phyloP scores from a whole-genome alignment of 2,329 filamentous ascomycete species.

The Penicillium sp. region DNA sequence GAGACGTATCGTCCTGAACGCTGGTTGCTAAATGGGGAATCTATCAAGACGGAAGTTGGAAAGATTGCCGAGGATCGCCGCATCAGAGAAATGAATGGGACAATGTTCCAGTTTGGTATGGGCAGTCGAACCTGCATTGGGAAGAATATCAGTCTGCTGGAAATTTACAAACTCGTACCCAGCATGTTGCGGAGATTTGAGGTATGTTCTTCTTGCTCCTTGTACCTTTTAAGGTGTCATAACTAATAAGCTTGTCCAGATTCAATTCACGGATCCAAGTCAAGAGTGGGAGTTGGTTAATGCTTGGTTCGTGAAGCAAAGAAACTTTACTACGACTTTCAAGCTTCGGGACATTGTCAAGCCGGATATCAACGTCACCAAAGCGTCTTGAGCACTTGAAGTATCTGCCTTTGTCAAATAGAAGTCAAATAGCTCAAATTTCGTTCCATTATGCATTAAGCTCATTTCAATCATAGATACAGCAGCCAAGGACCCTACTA shows the following conservation, averaged over 20 bases:
- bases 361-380: background rate
- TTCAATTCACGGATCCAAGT: slow-evolving; percentile 4
- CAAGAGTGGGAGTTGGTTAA: slow-evolving; percentile 7
- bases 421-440: background rate
- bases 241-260: background rate
- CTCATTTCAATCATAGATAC: background rate
- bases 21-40: slow-evolving; percentile 9
- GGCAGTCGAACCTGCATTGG: slow-evolving; percentile 22
- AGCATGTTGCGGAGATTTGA: slow-evolving; percentile 16
- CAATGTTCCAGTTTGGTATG: slow-evolving; percentile 19
- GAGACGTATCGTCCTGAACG: slow-evolving; percentile 47
- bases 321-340: slow-evolving; percentile 6
- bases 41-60: slow-evolving; percentile 1
- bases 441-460: background rate
- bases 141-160: slow-evolving; percentile 26
- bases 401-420: background rate
- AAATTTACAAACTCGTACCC: slow-evolving; percentile 29
- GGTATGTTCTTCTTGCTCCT: background rate
- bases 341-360: slow-evolving; percentile 6
- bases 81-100: slow-evolving; percentile 14
- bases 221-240: background rate
- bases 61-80: background rate
- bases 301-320: slow-evolving; percentile 10
- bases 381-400: background rate
- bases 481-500: background rate